Evolutionary conservation across 2,329 filamentous ascomycete species (phyloP), one percentile per base, ranked within the genome.

Genomic region (Arthrobotrys conoides): DNA sequence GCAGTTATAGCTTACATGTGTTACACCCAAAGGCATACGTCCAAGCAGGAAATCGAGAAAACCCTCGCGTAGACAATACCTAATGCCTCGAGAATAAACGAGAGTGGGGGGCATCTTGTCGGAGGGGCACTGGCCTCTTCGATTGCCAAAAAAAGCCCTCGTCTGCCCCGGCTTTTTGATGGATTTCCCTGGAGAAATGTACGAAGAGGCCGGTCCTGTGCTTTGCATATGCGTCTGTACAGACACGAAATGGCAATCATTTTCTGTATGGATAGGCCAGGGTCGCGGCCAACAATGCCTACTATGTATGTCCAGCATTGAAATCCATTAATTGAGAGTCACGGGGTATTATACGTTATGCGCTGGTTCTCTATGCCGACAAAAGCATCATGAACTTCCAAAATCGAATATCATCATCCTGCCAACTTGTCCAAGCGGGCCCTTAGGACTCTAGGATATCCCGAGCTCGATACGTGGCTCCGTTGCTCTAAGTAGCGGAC

Each of bases 161-260:
- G 27, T 38, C 22, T 64, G 75, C 68, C 75, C 75, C 68, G 61
- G 68, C 68, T 78, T 78, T 72, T 61, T 18, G 24, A 48, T 64
- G 36, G 33, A 18, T 36, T 64, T 68, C 49, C 75, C 63, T 69
- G 75, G 68, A 72, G 68, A 71, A 53, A 68, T 41, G 14, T 33
- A 22, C 20, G 48, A 24, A 38, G 46, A 64, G 61, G 68, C 61
- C 49, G 69, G 66, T 76, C 65, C 65, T 65, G 68, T 71, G 59
- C 72, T 55, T 30, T 72, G 75, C 75, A 78, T 78, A 78, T 78
- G 75, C 68, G 67, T 72, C 53, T 49, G n/a, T 46, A 53, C 57
- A 71, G 41, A 71, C 65, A 65, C 70, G 33, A 46, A 48, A 38
- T 16, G 36, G 41, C 27, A 61, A 44, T 44, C 48, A 10, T 16